phyloP scores from a whole-genome alignment of 495 filamentous ascomycete species.

The Aspergillus wentii region DNA sequence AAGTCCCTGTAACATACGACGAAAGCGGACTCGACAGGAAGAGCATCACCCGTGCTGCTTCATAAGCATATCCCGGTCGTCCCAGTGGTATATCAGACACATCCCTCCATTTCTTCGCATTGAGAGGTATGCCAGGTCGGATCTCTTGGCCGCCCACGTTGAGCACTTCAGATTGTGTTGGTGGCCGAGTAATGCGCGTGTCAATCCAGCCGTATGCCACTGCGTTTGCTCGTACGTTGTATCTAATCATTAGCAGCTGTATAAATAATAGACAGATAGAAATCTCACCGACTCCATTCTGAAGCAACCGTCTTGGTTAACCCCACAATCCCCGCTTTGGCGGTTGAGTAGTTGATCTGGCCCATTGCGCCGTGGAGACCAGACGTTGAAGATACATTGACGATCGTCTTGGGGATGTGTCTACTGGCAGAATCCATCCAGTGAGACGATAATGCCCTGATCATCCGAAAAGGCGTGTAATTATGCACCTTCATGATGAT shows the following conservation, averaged over 20 bases:
- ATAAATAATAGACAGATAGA: too few relatives aligned
- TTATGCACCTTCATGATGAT: constrained; percentile 65
- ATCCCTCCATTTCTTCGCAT: constrained; percentile 19
- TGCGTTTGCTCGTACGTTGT: constrained; percentile 70
- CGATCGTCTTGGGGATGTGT: constrained; percentile 61
- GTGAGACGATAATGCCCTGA: constrained; percentile 64
- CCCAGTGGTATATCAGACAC: constrained; percentile 61
- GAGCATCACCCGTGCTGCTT: constrained; percentile 64
- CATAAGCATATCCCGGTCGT: constrained; percentile 61
- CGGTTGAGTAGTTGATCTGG: constrained; percentile 68
- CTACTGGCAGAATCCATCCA: constrained; percentile 53
- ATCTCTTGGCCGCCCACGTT: constrained; percentile 52
- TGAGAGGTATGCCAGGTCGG: constrained; percentile 9
- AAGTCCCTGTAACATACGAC: constrained; percentile 44
- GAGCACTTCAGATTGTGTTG: constrained; percentile 59
- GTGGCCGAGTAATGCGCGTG: constrained; percentile 60
- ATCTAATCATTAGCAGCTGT: too few relatives aligned
- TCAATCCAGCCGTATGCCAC: constrained; percentile 66
- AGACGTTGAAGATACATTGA: constrained; percentile 66
- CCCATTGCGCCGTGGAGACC: constrained; percentile 69
- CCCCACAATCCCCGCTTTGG: constrained; percentile 65
- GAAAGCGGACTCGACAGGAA: constrained; percentile 66
- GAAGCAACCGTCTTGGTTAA: constrained; percentile 72
- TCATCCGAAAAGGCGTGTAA: constrained; percentile 67
- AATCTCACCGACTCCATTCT: constrained; percentile 62